A percentile compares a stretch with the other conserved stretches of the same genome.
Conservation (phyloP, 139 green algal species). For the Gonium pectorale region DNA sequence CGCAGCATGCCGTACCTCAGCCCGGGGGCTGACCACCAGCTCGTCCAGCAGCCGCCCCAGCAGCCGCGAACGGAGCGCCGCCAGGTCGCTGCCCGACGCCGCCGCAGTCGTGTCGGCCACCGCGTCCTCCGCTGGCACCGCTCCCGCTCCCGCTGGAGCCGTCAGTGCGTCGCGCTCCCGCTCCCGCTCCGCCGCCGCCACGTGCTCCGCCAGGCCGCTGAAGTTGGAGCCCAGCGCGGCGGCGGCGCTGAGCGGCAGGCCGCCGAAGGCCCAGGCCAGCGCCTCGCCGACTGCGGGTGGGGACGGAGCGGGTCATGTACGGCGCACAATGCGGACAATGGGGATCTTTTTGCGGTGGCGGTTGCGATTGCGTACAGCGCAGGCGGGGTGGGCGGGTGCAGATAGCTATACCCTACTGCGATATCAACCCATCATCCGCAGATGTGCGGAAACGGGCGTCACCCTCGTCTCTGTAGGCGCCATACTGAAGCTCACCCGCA, state of each 20-base stretch:
- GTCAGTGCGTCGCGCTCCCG: not conserved
- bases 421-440: too few species aligned
- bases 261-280: constrained; percentile 83
- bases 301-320: not conserved
- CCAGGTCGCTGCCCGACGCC: too few species aligned
- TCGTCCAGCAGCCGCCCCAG: constrained; percentile 4
- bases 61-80: not conserved
- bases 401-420: not conserved
- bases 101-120: too few species aligned
- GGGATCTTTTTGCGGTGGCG: not conserved
- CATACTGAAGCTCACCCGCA: constrained; percentile 47
- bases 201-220: constrained; percentile 38
- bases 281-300: constrained; percentile 79
- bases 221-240: constrained; percentile 65
- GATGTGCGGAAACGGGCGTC: too few species aligned
- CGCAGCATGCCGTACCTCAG: not conserved
- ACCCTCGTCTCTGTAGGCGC: too few species aligned
- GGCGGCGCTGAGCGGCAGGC: constrained; percentile 59
- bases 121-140: too few species aligned
- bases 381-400: not conserved
- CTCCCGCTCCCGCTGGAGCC: not conserved
- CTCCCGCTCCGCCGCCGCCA: constrained; percentile 6
- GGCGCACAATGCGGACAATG: not conserved
- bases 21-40: not conserved
- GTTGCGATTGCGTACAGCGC: not conserved